Conservation (phyloP, 1,284 basidiomycete genomes). For the Rhodotorula glutinis region DNA sequence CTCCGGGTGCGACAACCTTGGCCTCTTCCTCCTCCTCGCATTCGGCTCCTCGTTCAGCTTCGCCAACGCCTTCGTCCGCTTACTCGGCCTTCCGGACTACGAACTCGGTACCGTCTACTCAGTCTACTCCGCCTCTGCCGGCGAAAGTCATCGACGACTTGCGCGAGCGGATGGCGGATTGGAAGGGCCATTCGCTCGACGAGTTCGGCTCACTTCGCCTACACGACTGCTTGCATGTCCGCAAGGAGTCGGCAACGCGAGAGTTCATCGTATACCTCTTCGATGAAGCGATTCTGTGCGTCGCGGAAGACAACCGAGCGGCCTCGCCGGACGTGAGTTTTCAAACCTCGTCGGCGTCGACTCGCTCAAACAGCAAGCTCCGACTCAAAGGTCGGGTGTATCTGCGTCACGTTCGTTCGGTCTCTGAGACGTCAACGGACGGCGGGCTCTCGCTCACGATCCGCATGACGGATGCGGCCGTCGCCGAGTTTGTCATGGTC, state of each 20-base stretch:
- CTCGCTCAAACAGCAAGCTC: conserved; percentile 59
- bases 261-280: conserved; percentile 59
- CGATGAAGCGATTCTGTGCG: conserved; percentile 92
- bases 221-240: conserved; percentile 83
- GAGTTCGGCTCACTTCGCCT: conserved; percentile 77
- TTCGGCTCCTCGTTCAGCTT: conserved; percentile 19
- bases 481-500: conserved; percentile 89
- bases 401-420: conserved; percentile 28
- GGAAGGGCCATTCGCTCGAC: conserved; percentile 86
- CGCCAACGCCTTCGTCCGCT: conserved; percentile 24
- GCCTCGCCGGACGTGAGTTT: conserved; percentile 58
- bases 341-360: conserved; percentile 32
- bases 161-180: conserved; percentile 80
- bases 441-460: conserved; percentile 36
- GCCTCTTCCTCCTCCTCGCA: not conserved
- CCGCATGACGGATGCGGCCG: conserved; percentile 62
- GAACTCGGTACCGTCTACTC: conserved; percentile 54
- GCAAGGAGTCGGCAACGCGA: conserved; percentile 74
- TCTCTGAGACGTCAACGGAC: conserved; percentile 25
- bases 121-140: conserved; percentile 38
- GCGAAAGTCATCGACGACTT: conserved; percentile 73
- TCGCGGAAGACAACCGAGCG: conserved; percentile 87
- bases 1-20: not conserved
- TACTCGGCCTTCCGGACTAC: conserved; percentile 1
- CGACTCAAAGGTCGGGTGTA: conserved; percentile 84